phyloP scores from a whole-genome alignment of 352 stramenopile genomes.

The Aphanomyces cochlioides region DNA sequence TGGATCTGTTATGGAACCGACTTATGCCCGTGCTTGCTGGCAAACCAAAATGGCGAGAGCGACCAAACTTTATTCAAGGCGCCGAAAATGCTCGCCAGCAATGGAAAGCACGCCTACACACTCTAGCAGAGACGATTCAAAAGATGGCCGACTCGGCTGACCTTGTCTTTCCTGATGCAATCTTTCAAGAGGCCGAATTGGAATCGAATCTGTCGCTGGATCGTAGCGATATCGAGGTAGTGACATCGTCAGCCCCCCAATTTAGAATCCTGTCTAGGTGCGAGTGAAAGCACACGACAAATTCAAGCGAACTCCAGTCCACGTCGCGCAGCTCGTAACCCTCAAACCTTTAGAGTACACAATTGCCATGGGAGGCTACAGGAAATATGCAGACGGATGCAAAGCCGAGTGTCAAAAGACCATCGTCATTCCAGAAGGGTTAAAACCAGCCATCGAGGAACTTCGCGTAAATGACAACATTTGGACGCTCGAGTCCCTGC shows the following conservation, averaged over 20 bases:
- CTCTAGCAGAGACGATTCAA: not conserved
- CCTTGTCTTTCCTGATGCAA: not conserved
- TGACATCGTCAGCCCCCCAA: not conserved
- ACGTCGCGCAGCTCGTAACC: not conserved
- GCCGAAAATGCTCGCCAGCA: not conserved
- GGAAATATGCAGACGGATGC: slow-evolving; percentile 9
- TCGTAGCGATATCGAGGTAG: not conserved
- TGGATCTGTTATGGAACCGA: slow-evolving; percentile 15
- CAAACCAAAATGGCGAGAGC: not conserved
- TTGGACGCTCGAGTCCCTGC: not conserved
- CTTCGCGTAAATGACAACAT: not conserved
- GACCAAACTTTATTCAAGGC: not conserved
- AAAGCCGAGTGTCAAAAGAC: slow-evolving; percentile 4
- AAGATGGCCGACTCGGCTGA: slow-evolving; percentile 1
- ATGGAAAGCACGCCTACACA: not conserved
- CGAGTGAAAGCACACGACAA: not conserved
- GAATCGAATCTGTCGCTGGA: not conserved
- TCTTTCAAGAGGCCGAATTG: slow-evolving; percentile 1
- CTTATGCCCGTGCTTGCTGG: not conserved
- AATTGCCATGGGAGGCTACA: not conserved
- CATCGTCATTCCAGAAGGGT: not conserved
- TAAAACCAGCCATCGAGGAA: not conserved
- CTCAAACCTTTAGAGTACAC: slow-evolving; percentile 6
- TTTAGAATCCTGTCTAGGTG: too few relatives aligned
- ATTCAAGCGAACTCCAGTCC: not conserved